These are phyloP conservation scores for Sordaria brevicollis DNA, from an alignment of 495 filamentous ascomycete species.

Conservation along the genomic window DNA sequence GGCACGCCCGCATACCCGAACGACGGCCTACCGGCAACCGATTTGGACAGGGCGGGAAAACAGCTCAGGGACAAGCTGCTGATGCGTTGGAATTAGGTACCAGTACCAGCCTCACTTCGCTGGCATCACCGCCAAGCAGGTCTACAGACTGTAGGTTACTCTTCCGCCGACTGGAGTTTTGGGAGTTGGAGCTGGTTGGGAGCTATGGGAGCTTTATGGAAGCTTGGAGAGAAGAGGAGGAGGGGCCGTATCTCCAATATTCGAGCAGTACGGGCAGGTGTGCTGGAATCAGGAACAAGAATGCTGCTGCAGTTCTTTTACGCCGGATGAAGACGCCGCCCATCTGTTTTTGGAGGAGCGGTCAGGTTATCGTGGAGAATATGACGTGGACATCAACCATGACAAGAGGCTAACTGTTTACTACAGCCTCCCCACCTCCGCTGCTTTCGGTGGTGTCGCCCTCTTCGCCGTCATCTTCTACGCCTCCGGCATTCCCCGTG, in stretches of 20 bases:
- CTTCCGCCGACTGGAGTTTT: not conserved
- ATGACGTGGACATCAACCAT: not conserved
- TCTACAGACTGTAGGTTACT: slow-evolving; percentile 28
- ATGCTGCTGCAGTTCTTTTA: not conserved
- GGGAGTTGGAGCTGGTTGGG: not conserved
- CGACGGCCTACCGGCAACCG: not conserved
- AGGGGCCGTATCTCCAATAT: not conserved
- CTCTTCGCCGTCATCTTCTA: slow-evolving; percentile 49
- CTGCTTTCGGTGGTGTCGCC: slow-evolving; percentile 42
- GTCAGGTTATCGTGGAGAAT: not conserved
- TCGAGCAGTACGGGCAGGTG: not conserved
- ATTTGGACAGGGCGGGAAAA: not conserved
- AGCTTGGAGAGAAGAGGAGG: not conserved
- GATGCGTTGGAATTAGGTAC: slow-evolving; percentile 29
- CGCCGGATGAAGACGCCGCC: not conserved
- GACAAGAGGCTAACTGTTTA: not conserved
- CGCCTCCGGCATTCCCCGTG: slow-evolving; percentile 47
- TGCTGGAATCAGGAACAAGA: not conserved
- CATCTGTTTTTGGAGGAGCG: not conserved
- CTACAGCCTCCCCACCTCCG: not conserved
- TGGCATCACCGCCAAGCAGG: slow-evolving; percentile 26
- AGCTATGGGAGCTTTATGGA: not conserved
- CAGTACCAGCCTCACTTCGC: slow-evolving; percentile 33
- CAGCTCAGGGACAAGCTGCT: slow-evolving; percentile 7
- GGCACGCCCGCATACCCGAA: not conserved